These are phyloP conservation scores for Cylindricascospora bacillispora DNA, from an alignment of 1,139 yeast genomes.

Conservation along the genomic window DNA sequence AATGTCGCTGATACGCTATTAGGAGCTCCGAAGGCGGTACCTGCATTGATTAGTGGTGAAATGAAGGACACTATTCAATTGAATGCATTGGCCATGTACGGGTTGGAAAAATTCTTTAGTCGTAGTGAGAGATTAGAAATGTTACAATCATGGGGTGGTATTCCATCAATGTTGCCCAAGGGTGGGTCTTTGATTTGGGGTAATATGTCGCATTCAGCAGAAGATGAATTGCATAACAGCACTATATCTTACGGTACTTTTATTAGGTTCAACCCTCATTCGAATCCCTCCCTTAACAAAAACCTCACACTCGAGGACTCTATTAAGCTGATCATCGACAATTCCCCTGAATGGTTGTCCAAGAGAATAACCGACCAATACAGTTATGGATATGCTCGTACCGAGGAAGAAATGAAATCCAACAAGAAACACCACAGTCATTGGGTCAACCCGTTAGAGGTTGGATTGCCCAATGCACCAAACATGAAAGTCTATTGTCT, in stretches of 20 bases:
- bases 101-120: conserved; percentile 85
- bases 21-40: conserved; percentile 90
- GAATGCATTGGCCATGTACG: conserved; percentile 86
- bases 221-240: conserved; percentile 34
- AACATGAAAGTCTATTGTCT: conserved; percentile 80
- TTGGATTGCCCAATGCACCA: conserved; percentile 83
- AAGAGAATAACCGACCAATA: conserved; percentile 55
- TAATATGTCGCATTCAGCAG: conserved; percentile 36
- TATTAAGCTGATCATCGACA: conserved; percentile 49
- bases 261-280: conserved; percentile 43
- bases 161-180: conserved; percentile 91
- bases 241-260: conserved; percentile 53
- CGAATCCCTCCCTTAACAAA: conserved; percentile 30
- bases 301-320: conserved; percentile 57
- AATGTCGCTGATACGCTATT: conserved; percentile 80
- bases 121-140: conserved; percentile 78
- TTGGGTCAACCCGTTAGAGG: conserved; percentile 92
- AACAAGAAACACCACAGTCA: conserved; percentile 62
- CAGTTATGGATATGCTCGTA: conserved; percentile 63
- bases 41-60: conserved; percentile 88
- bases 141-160: conserved; percentile 81
- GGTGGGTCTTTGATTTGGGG: conserved; percentile 94
- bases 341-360: conserved; percentile 66
- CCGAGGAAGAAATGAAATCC: conserved; percentile 40
- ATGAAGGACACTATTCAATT: conserved; percentile 96